phyloP scores from a whole-genome alignment of 768 basidiomycete species.

The Mycena kentingensis region DNA sequence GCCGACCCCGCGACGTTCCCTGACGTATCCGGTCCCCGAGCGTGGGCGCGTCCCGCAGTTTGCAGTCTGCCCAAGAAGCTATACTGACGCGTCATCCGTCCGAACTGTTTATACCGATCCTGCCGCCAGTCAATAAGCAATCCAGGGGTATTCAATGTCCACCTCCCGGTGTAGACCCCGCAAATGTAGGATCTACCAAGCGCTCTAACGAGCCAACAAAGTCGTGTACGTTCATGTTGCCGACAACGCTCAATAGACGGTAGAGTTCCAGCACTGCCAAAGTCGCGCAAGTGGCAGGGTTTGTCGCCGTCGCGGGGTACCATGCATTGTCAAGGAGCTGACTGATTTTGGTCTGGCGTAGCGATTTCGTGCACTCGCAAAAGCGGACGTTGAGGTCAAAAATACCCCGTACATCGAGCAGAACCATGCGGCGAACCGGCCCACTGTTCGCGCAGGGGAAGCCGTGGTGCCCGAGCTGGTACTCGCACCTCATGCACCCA shows the following conservation, averaged over 20 bases:
- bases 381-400: neutral
- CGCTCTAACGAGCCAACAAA: neutral
- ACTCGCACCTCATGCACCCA: too few relatives aligned
- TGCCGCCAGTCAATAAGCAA: neutral
- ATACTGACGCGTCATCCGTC: neutral
- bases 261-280: slow-evolving; percentile 8
- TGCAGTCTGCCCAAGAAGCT: neutral
- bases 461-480: slow-evolving; percentile 19
- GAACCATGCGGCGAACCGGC: neutral
- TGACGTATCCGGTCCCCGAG: slow-evolving; percentile 3
- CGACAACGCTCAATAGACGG: slow-evolving; percentile 15
- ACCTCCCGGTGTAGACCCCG: neutral
- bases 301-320: neutral
- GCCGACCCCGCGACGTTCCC: slow-evolving; percentile 7
- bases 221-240: neutral
- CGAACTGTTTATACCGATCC: neutral
- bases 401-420: neutral
- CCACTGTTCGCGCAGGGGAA: neutral
- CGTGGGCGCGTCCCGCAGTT: neutral
- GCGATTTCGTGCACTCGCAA: neutral
- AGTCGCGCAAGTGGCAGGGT: neutral
- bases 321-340: neutral
- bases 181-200: neutral
- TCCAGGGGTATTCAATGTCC: too few relatives aligned
- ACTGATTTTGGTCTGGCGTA: neutral